A percentile compares a stretch with the other conserved stretches of the same genome.
phyloP scores from a whole-genome alignment of 2,329 filamentous ascomycete genomes.

The Fusarium stilboides region DNA sequence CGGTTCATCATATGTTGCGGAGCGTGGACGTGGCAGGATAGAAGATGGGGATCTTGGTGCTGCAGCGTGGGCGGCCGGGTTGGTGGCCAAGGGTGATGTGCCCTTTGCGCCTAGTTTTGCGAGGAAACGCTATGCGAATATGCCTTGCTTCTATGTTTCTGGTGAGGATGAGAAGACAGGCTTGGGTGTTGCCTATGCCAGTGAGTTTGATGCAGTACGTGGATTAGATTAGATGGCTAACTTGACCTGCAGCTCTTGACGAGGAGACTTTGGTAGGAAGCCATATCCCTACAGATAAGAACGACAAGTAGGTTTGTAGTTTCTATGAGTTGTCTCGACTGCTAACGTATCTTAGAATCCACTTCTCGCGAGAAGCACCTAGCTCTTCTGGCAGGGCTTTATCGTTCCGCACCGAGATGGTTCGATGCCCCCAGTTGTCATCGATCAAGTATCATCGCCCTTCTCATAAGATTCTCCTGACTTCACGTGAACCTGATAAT shows the following conservation, averaged over 20 bases:
- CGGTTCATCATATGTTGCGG: slow-evolving; percentile 30
- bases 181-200: slow-evolving; percentile 60
- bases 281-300: slow-evolving; percentile 61
- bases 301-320: slow-evolving; percentile 57
- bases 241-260: slow-evolving; percentile 51
- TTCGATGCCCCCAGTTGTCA: slow-evolving; percentile 59
- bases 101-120: slow-evolving; percentile 53
- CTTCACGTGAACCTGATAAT: slow-evolving; percentile 55
- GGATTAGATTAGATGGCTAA: slow-evolving; percentile 16
- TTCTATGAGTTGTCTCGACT: background rate
- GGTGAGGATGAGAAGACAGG: slow-evolving; percentile 58
- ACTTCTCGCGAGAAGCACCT: slow-evolving; percentile 42
- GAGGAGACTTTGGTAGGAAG: slow-evolving; percentile 56
- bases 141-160: slow-evolving; percentile 60
- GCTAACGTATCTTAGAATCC: slow-evolving; percentile 31
- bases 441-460: slow-evolving; percentile 64
- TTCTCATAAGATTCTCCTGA: slow-evolving; percentile 60
- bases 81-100: slow-evolving; percentile 60
- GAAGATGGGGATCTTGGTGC: slow-evolving; percentile 50
- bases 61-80: slow-evolving; percentile 58
- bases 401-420: slow-evolving; percentile 54
- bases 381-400: slow-evolving; percentile 36
- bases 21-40: slow-evolving; percentile 41
- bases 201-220: slow-evolving; percentile 54
- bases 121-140: slow-evolving; percentile 51